Percentiles rank a stretch among this genome's conserved stretches.
These are phyloP conservation scores for Botrytis galanthina DNA, from an alignment of 2,329 filamentous ascomycete genomes.

Conservation along the genomic window DNA sequence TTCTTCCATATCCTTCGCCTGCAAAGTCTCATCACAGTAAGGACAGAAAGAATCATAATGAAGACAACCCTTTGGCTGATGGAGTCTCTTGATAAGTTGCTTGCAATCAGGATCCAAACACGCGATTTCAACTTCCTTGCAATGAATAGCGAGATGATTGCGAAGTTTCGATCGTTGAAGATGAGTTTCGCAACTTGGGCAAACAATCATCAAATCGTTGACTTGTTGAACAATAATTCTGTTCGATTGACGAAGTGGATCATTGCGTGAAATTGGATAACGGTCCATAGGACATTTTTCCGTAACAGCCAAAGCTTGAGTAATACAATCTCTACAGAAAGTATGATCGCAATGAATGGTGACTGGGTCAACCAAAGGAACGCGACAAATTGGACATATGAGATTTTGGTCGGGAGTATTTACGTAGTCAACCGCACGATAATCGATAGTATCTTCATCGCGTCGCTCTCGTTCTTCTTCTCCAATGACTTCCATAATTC, in stretches of 20 bases:
- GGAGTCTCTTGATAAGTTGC: constrained; percentile 51
- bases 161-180: constrained; percentile 54
- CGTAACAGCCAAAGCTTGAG: constrained; percentile 44
- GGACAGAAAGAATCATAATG: constrained; percentile 52
- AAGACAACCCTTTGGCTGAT: constrained; percentile 52
- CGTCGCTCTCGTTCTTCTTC: constrained; percentile 9
- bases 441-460: constrained; percentile 32
- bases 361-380: constrained; percentile 58
- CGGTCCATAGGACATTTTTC: constrained; percentile 58
- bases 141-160: constrained; percentile 56
- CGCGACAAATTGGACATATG: constrained; percentile 51
- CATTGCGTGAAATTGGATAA: constrained; percentile 42
- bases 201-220: constrained; percentile 57
- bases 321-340: constrained; percentile 60
- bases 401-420: constrained; percentile 41
- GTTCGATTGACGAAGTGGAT: constrained; percentile 32
- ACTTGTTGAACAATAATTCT: constrained; percentile 59
- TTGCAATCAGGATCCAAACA: constrained; percentile 51
- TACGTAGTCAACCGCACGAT: constrained; percentile 40
- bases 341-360: constrained; percentile 64
- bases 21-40: constrained; percentile 49
- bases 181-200: constrained; percentile 55
- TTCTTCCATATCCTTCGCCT: constrained; percentile 48
- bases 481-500: constrained; percentile 17
- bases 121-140: constrained; percentile 53